Base-by-base conservation (phyloP, 202 grass and related monocot genomes). In the Zizania palustris region DNA sequence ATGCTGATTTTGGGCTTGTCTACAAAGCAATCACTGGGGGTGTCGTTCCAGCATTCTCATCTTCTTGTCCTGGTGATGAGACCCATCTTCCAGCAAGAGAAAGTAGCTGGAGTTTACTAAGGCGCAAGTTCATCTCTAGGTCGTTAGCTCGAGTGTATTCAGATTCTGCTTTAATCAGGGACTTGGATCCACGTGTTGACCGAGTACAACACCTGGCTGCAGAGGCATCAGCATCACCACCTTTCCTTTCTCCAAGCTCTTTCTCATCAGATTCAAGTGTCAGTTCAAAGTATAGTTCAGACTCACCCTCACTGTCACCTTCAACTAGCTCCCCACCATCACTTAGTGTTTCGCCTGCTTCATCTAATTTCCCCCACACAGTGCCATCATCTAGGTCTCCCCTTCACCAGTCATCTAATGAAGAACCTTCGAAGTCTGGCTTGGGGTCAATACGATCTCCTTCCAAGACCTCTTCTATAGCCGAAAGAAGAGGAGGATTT, bases 401-500 rank as follows among this genome's bases (percentile, higher is more conserved):
- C 62, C 85, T 90, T 62, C 83, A 88, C 46, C 82, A 80, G 44
- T 88, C 88, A 79, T 91, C 72, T 67, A 90, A 79, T 2, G 15
- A 78, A 48, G 76, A 88, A 58, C 40, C 72, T 45, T 88, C 78
- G 49, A 93, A 88, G 51, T 69, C 76, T 86, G 62, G 65, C 56
- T 15, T 77, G 58, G 77, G 78, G 71, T 74, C 74, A 69, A 53
- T 45, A 67, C 65, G 16, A 69, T 95, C 86, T 85, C 86, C 86
- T 57, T 86, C 88, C 43, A 98, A 92, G 74, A 71, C 65, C 45
- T 77, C 83, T 33, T 99, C 92, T 38, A 96, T 99, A 87, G 92
- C 92, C 64, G 96, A 97, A 85, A 90, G 94, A 87, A 93, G 94
- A 81, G 91, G 94, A 48, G 86, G 91, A 28, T 93, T 97, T 89